These are phyloP conservation scores for Trifolium pratense DNA, from an alignment of 306 rosid genomes.

Conservation along the genomic window DNA sequence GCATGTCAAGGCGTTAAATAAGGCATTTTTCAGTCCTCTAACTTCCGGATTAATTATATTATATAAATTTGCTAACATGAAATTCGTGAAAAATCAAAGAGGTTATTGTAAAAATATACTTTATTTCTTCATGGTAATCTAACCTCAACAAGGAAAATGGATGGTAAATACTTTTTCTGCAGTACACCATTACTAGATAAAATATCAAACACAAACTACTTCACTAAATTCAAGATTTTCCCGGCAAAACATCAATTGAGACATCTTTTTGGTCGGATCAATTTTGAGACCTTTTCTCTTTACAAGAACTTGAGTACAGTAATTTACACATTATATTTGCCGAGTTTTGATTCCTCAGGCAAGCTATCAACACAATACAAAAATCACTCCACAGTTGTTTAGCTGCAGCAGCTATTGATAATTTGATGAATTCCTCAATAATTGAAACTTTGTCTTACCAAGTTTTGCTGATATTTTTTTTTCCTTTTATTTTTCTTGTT, in stretches of 20 bases:
- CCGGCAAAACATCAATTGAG: background rate
- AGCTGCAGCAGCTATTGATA: slow-evolving; percentile 54
- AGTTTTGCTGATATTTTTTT: slow-evolving; percentile 33
- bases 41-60: no score
- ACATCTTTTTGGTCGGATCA: background rate
- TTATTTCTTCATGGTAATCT: background rate
- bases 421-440: slow-evolving; percentile 41
- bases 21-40: no score
- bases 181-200: background rate
- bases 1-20: no score
- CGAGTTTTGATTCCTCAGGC: slow-evolving; percentile 41
- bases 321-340: slow-evolving; percentile 36
- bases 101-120: background rate
- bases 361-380: slow-evolving; percentile 54
- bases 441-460: slow-evolving; percentile 38
- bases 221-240: slow-evolving; percentile 7
- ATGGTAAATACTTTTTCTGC: background rate
- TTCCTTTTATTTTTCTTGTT: slow-evolving; percentile 20
- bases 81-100: no score
- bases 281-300: background rate
- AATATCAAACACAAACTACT: slow-evolving; percentile 16
- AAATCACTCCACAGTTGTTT: slow-evolving; percentile 51
- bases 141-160: background rate
- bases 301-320: slow-evolving; percentile 14
- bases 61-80: no score